Evolutionary conservation across 257 asterid genomes (phyloP).

Genomic region (Fraxinus pennsylvanica): DNA sequence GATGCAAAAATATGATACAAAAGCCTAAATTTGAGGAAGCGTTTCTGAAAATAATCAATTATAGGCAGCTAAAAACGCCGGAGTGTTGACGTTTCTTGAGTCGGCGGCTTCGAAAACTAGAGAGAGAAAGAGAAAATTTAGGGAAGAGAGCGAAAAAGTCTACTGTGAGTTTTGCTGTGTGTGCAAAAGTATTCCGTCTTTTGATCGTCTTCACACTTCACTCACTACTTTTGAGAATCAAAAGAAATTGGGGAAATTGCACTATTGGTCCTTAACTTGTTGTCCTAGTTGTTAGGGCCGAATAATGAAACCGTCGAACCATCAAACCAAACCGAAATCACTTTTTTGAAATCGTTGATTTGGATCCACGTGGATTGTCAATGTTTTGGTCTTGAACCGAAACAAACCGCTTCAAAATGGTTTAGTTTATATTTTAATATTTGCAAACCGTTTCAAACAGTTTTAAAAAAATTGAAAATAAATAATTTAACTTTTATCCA

Average conservation of each 20-base stretch:
- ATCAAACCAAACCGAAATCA: no score
- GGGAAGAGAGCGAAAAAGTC: conserved; percentile 17
- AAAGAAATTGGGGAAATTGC: background rate
- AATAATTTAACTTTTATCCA: no score
- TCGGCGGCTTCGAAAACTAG: conserved; percentile 27
- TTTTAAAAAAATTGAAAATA: no score
- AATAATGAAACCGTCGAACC: no score
- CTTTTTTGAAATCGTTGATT: no score
- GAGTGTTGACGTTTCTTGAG: background rate
- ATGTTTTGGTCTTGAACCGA: no score
- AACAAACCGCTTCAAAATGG: no score
- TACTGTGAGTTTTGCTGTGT: conserved; percentile 1
- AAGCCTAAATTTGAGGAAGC: background rate
- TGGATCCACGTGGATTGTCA: no score
- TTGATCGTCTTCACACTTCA: conserved; percentile 34
- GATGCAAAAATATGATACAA: conserved; percentile 8
- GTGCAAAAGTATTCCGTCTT: conserved; percentile 30
- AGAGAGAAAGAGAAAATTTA: conserved; percentile 22
- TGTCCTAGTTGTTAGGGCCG: background rate
- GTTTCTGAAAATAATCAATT: background rate
- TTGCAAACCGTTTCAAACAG: no score
- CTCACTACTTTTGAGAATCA: conserved; percentile 19
- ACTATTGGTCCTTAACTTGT: background rate
- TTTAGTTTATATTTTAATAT: no score
- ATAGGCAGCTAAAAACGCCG: conserved; percentile 16